Evolutionary conservation across 345 rosid species (phyloP).

Genomic region (Erodium maritimum): DNA sequence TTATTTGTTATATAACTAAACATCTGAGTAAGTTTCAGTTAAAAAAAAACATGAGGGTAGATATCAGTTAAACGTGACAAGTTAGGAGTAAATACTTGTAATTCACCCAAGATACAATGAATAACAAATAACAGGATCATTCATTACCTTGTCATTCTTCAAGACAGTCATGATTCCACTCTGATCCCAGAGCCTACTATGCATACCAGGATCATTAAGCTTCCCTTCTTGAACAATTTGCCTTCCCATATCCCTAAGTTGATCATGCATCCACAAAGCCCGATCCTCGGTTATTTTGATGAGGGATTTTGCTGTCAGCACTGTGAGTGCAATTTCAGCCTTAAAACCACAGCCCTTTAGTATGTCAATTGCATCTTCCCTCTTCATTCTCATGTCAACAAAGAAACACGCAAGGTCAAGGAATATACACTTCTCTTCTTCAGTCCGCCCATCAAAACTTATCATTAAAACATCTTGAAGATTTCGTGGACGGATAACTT

Average conservation of each 20-base stretch:
- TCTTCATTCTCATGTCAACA: slow-evolving; percentile 23
- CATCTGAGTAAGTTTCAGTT: too few relatives aligned
- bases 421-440: slow-evolving; percentile 32
- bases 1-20: too few relatives aligned
- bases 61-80: too few relatives aligned
- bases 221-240: slow-evolving; percentile 28
- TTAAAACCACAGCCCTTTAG: slow-evolving; percentile 50
- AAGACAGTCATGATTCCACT: slow-evolving; percentile 35
- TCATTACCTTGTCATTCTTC: slow-evolving; percentile 21
- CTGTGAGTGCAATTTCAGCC: slow-evolving; percentile 33
- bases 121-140: neutral
- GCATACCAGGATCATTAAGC: slow-evolving; percentile 20
- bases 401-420: slow-evolving; percentile 70
- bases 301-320: slow-evolving; percentile 42
- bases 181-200: slow-evolving; percentile 57
- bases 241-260: slow-evolving; percentile 66
- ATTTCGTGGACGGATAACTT: slow-evolving; percentile 9
- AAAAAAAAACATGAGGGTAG: too few relatives aligned
- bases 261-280: slow-evolving; percentile 67
- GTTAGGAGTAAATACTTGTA: too few relatives aligned
- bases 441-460: slow-evolving; percentile 45
- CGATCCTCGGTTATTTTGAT: slow-evolving; percentile 21
- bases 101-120: too few relatives aligned
- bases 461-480: slow-evolving; percentile 37
- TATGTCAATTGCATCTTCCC: slow-evolving; percentile 35